Conservation (phyloP, 2,329 filamentous ascomycete species). For the Hypomyces perniciosus region DNA sequence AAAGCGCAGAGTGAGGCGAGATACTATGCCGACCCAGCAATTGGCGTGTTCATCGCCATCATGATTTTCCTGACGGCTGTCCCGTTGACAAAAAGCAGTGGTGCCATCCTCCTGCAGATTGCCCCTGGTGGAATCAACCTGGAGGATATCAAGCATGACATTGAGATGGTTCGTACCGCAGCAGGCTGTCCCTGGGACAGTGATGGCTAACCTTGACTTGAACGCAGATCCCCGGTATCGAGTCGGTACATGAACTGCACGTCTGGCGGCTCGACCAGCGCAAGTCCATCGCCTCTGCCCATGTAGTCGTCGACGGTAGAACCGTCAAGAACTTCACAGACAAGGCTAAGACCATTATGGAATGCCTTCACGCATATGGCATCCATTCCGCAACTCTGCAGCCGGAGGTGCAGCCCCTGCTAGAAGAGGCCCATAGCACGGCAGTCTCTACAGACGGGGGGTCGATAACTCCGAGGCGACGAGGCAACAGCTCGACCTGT, state of each 20-base stretch:
- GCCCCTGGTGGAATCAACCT: constrained; percentile 55
- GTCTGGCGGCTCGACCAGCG: constrained; percentile 68
- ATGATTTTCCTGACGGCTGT: constrained; percentile 63
- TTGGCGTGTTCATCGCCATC: constrained; percentile 63
- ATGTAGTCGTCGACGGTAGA: constrained; percentile 56
- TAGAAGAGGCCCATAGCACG: constrained; percentile 4
- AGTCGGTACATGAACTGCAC: constrained; percentile 65
- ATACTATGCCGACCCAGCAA: constrained; percentile 67
- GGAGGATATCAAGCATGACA: constrained; percentile 60
- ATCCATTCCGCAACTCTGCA: constrained; percentile 68
- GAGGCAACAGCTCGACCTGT: constrained; percentile 31
- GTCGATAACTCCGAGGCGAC: constrained; percentile 18
- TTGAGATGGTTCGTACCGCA: constrained; percentile 48
- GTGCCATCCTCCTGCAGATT: constrained; percentile 62
- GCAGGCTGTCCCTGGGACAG: neutral
- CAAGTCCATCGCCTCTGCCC: constrained; percentile 63
- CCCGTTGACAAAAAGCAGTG: constrained; percentile 56
- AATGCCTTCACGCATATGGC: constrained; percentile 68
- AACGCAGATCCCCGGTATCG: constrained; percentile 55
- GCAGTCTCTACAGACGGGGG: constrained; percentile 10
- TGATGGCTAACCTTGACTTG: constrained; percentile 7
- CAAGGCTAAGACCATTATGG: constrained; percentile 54
- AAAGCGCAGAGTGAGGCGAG: constrained; percentile 48
- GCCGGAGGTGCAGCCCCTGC: constrained; percentile 43
- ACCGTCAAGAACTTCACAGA: constrained; percentile 53